Evolutionary conservation across 345 rosid genomes (phyloP), one percentile per base, ranked within the genome.

Genomic region (Gossypium australe): DNA sequence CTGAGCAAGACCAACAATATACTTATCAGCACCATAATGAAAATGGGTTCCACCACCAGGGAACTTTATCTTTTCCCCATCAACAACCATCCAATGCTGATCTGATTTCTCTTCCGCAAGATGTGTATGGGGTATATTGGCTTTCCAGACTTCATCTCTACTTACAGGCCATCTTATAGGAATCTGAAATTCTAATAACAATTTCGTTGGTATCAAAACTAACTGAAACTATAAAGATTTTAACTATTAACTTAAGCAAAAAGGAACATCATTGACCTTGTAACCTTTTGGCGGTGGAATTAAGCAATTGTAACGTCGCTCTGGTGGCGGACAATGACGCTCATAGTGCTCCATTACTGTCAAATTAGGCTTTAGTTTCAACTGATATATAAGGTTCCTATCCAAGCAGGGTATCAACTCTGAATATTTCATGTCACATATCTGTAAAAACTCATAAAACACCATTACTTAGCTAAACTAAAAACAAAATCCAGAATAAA

Each of bases 31-130:
- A 67, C 99, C 99, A 58, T 86, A 1, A 75, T 95, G 99, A 64
- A 95, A 95, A 86, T 95, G 99, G 11, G 99, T 95, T 76, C 99
- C 99, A 56, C 99, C 99, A 2, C 99, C 99, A 0, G 98, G 99
- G 74, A 95, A 95, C 81, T 90, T 90, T 73, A 95, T 95, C 88
- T 93, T 95, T 18, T 93, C 94, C 44, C 99, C 97, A 25, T 90
- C 87, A 20, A 93, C 94, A 67, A 95, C 90, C 99, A 93, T 95
- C 99, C 99, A 95, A 64, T 93, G 90, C 89, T 95, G 99, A 84
- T 95, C 99, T 0, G 98, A 93, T 77, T 95, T 95, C 89, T 95
- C 98, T 67, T 85, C 84, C 3, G 99, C 98, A 65, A 95, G 98
- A 75, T 95, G 98, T 0, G 98, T 91, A 27, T 95, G 99, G 11